These are phyloP conservation scores for Coniochaeta sp. DNA, from an alignment of 2,329 filamentous ascomycete genomes.

Conservation along the genomic window DNA sequence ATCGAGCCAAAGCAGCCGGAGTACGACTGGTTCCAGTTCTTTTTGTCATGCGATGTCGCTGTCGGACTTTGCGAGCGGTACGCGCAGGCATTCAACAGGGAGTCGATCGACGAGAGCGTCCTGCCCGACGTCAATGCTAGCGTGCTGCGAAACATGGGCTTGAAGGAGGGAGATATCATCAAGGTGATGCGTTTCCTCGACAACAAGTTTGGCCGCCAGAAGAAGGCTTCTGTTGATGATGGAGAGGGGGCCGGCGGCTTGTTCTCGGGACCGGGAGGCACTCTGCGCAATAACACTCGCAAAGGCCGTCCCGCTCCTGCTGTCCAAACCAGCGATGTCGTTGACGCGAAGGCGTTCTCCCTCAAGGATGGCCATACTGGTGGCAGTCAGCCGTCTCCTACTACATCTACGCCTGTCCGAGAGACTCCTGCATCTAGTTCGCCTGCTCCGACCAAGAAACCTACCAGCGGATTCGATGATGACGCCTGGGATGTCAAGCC, in stretches of 20 bases:
- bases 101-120: constrained; percentile 94
- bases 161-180: constrained; percentile 94
- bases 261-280: constrained; percentile 89
- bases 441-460: constrained; percentile 14
- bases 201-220: constrained; percentile 64
- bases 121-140: constrained; percentile 81
- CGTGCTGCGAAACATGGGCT: constrained; percentile 77
- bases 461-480: constrained; percentile 71
- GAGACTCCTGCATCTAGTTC: constrained; percentile 8
- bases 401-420: constrained; percentile 14
- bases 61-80: constrained; percentile 93
- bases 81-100: constrained; percentile 77
- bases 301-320: constrained; percentile 84
- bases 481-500: constrained; percentile 97
- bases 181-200: constrained; percentile 90
- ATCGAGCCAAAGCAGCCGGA: constrained; percentile 62
- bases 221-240: constrained; percentile 49
- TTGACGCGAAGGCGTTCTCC: constrained; percentile 82
- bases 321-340: constrained; percentile 76
- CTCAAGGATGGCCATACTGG: constrained; percentile 44
- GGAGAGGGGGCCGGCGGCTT: constrained; percentile 61
- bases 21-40: constrained; percentile 99
- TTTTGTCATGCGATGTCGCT: constrained; percentile 84
- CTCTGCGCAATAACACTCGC: constrained; percentile 86
- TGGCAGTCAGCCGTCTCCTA: constrained; percentile 31